Percentiles rank a stretch among this genome's conserved stretches.
These are phyloP conservation scores for Galium porrigens DNA, from an alignment of 305 asterid genomes.

Conservation along the genomic window DNA sequence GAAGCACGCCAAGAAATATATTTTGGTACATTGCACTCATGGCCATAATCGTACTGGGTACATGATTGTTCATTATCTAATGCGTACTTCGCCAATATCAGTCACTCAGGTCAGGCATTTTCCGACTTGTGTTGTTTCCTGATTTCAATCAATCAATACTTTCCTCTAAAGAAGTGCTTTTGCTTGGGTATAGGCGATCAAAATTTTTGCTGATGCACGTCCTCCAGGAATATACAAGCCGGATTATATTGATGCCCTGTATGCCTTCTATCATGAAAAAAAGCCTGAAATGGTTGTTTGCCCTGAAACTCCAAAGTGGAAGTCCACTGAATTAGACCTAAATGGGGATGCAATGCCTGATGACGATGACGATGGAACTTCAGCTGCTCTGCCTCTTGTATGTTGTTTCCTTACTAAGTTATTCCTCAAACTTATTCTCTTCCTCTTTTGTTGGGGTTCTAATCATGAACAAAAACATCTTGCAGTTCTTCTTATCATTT, in stretches of 20 bases:
- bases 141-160: neutral
- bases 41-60: slow-evolving; percentile 97
- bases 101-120: slow-evolving; percentile 58
- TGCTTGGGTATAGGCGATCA: slow-evolving; percentile 48
- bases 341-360: slow-evolving; percentile 91
- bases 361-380: slow-evolving; percentile 70
- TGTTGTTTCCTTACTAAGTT: slow-evolving; percentile 10
- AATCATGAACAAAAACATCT: neutral
- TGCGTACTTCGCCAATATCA: slow-evolving; percentile 59
- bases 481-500: neutral
- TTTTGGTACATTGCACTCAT: slow-evolving; percentile 92
- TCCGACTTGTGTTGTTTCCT: slow-evolving; percentile 1
- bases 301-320: slow-evolving; percentile 93
- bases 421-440: slow-evolving; percentile 6
- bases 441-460: neutral
- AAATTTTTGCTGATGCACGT: slow-evolving; percentile 73
- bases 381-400: slow-evolving; percentile 46
- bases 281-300: slow-evolving; percentile 67
- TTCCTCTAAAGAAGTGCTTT: neutral
- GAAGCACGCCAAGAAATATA: slow-evolving; percentile 48
- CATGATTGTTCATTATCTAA: slow-evolving; percentile 84
- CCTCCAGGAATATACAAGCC: slow-evolving; percentile 96
- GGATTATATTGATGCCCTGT: slow-evolving; percentile 77
- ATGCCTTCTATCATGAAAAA: slow-evolving; percentile 75
- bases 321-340: slow-evolving; percentile 77